Evolutionary conservation across 1,284 basidiomycete species (phyloP).

Genomic region (Rhodotorula glutinis): DNA sequence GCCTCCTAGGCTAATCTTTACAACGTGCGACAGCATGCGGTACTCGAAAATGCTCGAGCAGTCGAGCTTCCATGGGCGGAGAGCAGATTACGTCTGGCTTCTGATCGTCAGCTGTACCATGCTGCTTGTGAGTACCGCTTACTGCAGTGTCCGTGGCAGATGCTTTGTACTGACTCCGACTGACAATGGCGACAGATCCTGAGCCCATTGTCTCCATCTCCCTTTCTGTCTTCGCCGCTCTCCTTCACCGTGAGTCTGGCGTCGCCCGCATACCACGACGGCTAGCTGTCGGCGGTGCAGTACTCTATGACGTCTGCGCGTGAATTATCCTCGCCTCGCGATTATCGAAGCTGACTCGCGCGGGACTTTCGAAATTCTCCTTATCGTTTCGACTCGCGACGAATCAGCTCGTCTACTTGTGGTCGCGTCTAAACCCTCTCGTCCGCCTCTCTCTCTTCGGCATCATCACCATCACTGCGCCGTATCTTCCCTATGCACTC

Average conservation of each 20-base stretch:
- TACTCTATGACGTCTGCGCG: no score
- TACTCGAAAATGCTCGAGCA: slow-evolving; percentile 95
- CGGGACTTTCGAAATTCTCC: no score
- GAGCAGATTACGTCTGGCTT: slow-evolving; percentile 92
- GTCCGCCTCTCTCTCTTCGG: slow-evolving; percentile 95
- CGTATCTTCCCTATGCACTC: slow-evolving; percentile 87
- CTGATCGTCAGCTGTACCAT: slow-evolving; percentile 73
- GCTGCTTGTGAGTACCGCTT: slow-evolving; percentile 63
- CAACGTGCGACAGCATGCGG: slow-evolving; percentile 65
- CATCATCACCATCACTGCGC: slow-evolving; percentile 86
- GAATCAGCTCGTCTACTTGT: slow-evolving; percentile 76
- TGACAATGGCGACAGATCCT: no score
- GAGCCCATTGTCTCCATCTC: slow-evolving; percentile 81
- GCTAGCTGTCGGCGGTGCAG: no score
- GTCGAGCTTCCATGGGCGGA: slow-evolving; percentile 83
- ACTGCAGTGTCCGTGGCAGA: not conserved
- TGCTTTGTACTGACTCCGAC: no score
- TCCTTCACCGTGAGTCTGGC: slow-evolving; percentile 58
- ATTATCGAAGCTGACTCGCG: no score
- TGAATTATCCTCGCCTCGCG: no score
- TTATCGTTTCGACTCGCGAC: slow-evolving; percentile 30
- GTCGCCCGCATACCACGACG: slow-evolving; percentile 36
- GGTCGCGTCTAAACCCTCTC: slow-evolving; percentile 88
- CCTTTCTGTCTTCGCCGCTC: slow-evolving; percentile 81
- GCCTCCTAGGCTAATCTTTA: not conserved